Percentiles rank a stretch among this genome's conserved stretches.
phyloP scores from a whole-genome alignment of 2,329 filamentous ascomycete genomes.

The Emergomyces orientalis region DNA sequence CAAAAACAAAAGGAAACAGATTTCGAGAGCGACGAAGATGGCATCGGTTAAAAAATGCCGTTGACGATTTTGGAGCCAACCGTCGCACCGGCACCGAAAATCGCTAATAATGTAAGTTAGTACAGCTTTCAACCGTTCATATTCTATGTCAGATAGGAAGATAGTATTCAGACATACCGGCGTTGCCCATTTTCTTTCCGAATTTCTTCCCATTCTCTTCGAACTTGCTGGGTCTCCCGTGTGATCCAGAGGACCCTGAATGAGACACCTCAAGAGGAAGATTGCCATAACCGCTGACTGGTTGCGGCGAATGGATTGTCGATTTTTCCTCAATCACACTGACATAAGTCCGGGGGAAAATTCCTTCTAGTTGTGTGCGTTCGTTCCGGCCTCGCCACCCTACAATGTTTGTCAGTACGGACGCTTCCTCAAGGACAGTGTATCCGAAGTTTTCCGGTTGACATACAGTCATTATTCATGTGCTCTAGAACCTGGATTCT shows the following conservation, averaged over 20 bases:
- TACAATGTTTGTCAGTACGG: slow-evolving; percentile 18
- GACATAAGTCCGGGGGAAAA: slow-evolving; percentile 91
- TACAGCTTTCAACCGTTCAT: neutral
- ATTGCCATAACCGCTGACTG: slow-evolving; percentile 41
- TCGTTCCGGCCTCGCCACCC: slow-evolving; percentile 77
- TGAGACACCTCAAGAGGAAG: slow-evolving; percentile 69
- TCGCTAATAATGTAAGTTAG: slow-evolving; percentile 50
- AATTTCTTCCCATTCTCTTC: slow-evolving; percentile 82
- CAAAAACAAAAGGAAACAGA: neutral
- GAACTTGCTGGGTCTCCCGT: slow-evolving; percentile 51
- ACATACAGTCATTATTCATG: slow-evolving; percentile 81
- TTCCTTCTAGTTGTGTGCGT: slow-evolving; percentile 74
- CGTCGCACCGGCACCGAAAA: slow-evolving; percentile 87
- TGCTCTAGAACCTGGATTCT: slow-evolving; percentile 72
- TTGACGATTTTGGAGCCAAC: slow-evolving; percentile 86
- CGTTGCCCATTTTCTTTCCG: slow-evolving; percentile 83
- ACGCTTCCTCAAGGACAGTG: neutral
- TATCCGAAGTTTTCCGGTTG: slow-evolving; percentile 13
- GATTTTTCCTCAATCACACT: slow-evolving; percentile 57
- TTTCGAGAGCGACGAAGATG: neutral
- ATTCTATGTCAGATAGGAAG: neutral
- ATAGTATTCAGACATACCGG: slow-evolving; percentile 32
- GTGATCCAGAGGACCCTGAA: slow-evolving; percentile 34
- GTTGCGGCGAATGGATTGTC: slow-evolving; percentile 31
- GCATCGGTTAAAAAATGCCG: slow-evolving; percentile 62